Evolutionary conservation across 2,329 filamentous ascomycete species (phyloP).

Genomic region (Coniochaeta sp.): DNA sequence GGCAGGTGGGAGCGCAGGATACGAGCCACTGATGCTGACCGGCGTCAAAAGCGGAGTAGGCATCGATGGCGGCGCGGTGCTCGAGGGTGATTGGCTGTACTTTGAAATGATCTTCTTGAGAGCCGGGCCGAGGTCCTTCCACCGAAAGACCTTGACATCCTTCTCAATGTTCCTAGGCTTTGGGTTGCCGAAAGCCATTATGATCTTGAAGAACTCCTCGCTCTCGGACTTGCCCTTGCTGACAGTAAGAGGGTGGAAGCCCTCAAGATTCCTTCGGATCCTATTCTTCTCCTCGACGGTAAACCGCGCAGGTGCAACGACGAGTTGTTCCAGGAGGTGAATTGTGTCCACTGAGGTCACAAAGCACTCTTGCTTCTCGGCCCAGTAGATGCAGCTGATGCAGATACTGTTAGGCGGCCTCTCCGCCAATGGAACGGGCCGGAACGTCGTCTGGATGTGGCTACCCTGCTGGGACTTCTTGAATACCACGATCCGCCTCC

Average conservation of each 20-base stretch:
- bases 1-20: slow-evolving; percentile 40
- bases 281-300: slow-evolving; percentile 98
- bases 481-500: slow-evolving; percentile 84
- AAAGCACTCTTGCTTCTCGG: slow-evolving; percentile 81
- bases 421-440: slow-evolving; percentile 70
- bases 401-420: slow-evolving; percentile 79
- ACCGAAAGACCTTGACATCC: slow-evolving; percentile 97
- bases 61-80: slow-evolving; percentile 12
- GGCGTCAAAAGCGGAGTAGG: slow-evolving; percentile 34
- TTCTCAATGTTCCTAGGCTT: slow-evolving; percentile 98
- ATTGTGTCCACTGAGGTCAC: slow-evolving; percentile 98
- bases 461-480: slow-evolving; percentile 74
- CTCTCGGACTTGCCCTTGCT: slow-evolving; percentile 89
- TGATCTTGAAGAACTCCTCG: slow-evolving; percentile 97
- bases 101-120: slow-evolving; percentile 98
- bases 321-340: slow-evolving; percentile 83
- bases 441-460: slow-evolving; percentile 74
- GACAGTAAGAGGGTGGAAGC: slow-evolving; percentile 85
- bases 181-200: slow-evolving; percentile 93
- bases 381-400: slow-evolving; percentile 97
- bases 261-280: slow-evolving; percentile 90
- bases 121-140: slow-evolving; percentile 80
- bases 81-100: slow-evolving; percentile 53
- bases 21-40: slow-evolving; percentile 27
- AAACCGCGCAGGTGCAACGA: slow-evolving; percentile 67